A percentile compares a stretch with the other conserved stretches of the same genome.
phyloP scores from a whole-genome alignment of 768 basidiomycete species.

The Obba rivulosa region DNA sequence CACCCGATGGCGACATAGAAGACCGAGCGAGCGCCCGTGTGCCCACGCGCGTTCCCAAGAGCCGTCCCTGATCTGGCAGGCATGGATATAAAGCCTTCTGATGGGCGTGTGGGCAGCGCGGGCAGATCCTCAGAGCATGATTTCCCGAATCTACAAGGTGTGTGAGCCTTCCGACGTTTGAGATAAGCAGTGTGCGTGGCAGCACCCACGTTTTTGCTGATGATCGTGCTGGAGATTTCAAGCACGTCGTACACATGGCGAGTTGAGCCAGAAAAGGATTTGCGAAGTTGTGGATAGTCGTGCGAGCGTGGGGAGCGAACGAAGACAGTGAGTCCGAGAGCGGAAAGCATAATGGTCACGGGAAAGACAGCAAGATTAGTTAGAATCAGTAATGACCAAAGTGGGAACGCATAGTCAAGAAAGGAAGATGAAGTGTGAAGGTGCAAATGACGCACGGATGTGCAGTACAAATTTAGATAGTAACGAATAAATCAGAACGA shows the following conservation, averaged over 20 bases:
- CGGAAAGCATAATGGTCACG: constrained; percentile 5
- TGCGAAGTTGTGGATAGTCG: not conserved
- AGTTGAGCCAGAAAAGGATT: not conserved
- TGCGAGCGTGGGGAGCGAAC: not conserved
- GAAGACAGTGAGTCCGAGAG: constrained; percentile 1
- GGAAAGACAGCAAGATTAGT: constrained; percentile 1
- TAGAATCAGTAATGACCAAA: constrained; percentile 6
- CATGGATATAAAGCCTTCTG: not conserved
- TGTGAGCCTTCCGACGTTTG: constrained; percentile 1
- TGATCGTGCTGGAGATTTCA: constrained; percentile 44
- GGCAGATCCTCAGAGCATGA: constrained; percentile 36
- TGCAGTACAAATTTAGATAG: not conserved
- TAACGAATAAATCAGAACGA: not conserved
- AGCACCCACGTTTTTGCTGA: constrained; percentile 64
- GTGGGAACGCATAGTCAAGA: not conserved
- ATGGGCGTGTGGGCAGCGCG: not conserved
- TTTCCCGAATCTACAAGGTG: constrained; percentile 41
- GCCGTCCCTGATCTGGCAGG: not conserved
- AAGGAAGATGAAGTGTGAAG: constrained; percentile 1
- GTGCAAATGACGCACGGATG: constrained; percentile 1
- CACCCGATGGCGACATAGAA: not conserved
- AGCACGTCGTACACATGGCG: not conserved
- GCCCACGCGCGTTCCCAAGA: not conserved
- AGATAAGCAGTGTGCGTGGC: constrained; percentile 6
- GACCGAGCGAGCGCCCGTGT: not conserved